phyloP scores from a whole-genome alignment of 148 eudicot genomes.

The Rhododendron kiyosumense region DNA sequence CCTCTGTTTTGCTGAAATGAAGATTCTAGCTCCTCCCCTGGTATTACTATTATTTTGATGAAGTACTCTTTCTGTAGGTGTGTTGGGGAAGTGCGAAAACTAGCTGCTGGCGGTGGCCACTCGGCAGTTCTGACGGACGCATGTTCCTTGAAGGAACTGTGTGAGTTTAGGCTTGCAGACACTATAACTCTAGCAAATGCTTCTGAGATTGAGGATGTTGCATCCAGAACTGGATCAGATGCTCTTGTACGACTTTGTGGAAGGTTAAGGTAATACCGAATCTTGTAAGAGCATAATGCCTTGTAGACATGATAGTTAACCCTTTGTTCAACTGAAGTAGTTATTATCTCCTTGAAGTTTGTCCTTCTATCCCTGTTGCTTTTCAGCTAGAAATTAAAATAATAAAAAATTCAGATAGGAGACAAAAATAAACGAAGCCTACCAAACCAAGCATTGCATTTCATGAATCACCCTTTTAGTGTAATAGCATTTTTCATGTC shows the following conservation, averaged over 20 bases:
- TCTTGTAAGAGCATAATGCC: neutral
- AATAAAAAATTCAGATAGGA: neutral
- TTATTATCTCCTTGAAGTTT: neutral
- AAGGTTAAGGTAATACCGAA: conserved; percentile 60
- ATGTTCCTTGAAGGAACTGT: conserved; percentile 84
- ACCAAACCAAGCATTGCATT: neutral
- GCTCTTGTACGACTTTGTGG: conserved; percentile 85
- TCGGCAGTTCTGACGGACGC: conserved; percentile 96
- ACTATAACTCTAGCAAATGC: conserved; percentile 63
- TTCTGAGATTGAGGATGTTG: conserved; percentile 73
- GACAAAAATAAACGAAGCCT: neutral
- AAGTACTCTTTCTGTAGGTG: conserved; percentile 54
- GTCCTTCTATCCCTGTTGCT: too few relatives aligned
- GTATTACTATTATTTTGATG: neutral
- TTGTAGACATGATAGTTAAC: neutral
- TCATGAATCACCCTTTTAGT: neutral
- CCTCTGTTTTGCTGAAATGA: neutral
- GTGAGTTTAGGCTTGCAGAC: conserved; percentile 90
- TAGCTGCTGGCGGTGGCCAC: conserved; percentile 98
- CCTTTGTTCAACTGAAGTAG: neutral
- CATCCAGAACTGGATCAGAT: conserved; percentile 83
- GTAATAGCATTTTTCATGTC: neutral
- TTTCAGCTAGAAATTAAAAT: neutral
- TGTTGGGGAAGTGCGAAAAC: conserved; percentile 90
- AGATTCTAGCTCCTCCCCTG: neutral